phyloP scores from a whole-genome alignment of 257 asterid species.

The Primulina eburnea region DNA sequence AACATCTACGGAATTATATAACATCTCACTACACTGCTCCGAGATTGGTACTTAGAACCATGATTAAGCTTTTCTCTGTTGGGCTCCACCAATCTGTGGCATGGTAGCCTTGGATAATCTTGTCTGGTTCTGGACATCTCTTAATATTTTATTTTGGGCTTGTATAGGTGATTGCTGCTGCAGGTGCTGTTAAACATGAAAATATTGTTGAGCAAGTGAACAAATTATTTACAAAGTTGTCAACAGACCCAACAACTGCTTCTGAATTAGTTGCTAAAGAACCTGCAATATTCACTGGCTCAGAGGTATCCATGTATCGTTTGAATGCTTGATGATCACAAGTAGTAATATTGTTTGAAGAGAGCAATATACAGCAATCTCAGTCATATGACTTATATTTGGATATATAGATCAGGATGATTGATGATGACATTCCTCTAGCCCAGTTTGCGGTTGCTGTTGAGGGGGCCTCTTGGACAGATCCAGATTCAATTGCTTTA shows the following conservation, averaged over 20 bases:
- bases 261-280: conserved; percentile 62
- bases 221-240: conserved; percentile 59
- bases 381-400: conserved; percentile 18
- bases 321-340: conserved; percentile 18
- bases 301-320: conserved; percentile 54
- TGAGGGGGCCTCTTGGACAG: conserved; percentile 95
- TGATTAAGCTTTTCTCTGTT: background rate
- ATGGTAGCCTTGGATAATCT: background rate
- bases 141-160: conserved; percentile 12
- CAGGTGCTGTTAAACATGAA: conserved; percentile 89
- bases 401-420: conserved; percentile 61
- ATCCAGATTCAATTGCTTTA: conserved; percentile 73
- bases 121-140: conserved; percentile 12
- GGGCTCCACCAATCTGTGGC: background rate
- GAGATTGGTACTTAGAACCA: conserved; percentile 48
- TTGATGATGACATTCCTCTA: conserved; percentile 70
- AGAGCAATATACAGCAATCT: background rate
- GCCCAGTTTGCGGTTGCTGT: conserved; percentile 88
- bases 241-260: conserved; percentile 54
- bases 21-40: conserved; percentile 78
- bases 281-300: conserved; percentile 85
- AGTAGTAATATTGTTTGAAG: conserved; percentile 17
- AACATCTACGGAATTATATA: conserved; percentile 54
- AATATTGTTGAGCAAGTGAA: conserved; percentile 72
- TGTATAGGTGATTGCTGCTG: conserved; percentile 68